Evolutionary conservation across 2,329 filamentous ascomycete genomes (phyloP), one percentile per base, ranked within the genome.

Genomic region (Botrytis cinerea): DNA sequence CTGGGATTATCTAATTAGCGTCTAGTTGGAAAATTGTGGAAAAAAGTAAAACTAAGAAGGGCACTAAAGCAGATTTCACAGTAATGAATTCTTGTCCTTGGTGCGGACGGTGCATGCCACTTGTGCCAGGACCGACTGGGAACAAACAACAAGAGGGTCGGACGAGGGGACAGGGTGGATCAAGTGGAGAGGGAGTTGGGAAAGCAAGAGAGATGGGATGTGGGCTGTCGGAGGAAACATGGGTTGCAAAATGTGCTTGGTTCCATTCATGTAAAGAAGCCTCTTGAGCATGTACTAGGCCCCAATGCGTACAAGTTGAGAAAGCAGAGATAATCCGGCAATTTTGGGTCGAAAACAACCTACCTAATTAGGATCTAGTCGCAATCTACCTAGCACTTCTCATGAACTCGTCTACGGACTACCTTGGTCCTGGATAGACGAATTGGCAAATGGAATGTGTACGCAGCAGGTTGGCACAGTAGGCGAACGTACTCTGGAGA

Each of bases 1-100:
- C 40, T 54, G 28, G 69, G 59, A 69, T 57, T 43, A 25, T 32
- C 66, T 32, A 45, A 59, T 68, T 68, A 68, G 64, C 64, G 35
- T 18, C 25, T 14, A 54, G 9, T 51, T 40, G n/a, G 5, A 28
- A 51, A 68, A 60, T 60, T 70, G n/a, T 70, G 67, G 51, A 35
- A 43, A 63, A 32, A 40, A 12, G 35, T 12, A 54, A 40, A 54
- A 35, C 7, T 63, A n/a, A 63, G 60, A 28, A 45, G 20, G 61
- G 38, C 38, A 54, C 46, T 68, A 54, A 4, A 57, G 43, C 46
- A 48, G 16, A 54, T 18, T 28, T 40, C 40, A 68, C 51, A 51
- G 38, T 32, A 28, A 57, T 57, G 51, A 9, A 18, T 28, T 57
- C 51, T 32, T 32, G 51, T 64, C 40, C 43, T 64, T 51, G 64